Base-by-base conservation (phyloP, 495 filamentous ascomycete species). In the Cladorrhinum samala region DNA sequence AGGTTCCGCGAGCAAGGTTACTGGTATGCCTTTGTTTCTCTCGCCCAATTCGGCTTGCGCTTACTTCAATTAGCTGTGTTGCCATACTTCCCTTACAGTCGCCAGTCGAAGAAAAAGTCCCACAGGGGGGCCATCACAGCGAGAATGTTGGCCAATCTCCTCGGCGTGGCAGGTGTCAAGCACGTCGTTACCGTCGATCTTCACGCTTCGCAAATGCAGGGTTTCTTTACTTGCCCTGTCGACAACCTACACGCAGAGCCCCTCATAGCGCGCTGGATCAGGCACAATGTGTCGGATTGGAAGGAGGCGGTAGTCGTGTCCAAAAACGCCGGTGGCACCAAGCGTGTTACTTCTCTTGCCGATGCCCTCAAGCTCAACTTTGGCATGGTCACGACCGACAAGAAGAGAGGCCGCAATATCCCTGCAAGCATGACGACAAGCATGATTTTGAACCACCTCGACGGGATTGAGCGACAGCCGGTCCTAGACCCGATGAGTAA, bases 81-180 rank as follows among this genome's bases (percentile, higher is more conserved):
- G 73, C 93, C 93, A 59, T 98, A 98, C 74, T 98, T 97, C 66
- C 94, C 93, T 18, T 98, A 98, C 72, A 96, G 90, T 57, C 88
- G 94, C 46, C 93, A 98, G 72, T 96, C 91, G 41, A 98, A 98
- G 80, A 96, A 96, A 79, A 98, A 97, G 75, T 90, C 89, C 46
- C 93, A 97, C 63, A 81, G 93, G 56, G 93, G 94, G 25, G 90
- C 93, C 43, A 97, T 98, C 63, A 96, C 93, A 18, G 93, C 94
- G 21, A 83, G 92, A 56, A 94, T 98, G 90, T 76, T 98, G 46
- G 94, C 93, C 54, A 98, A 98, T 68, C 82, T 96, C 20, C 83
- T 98, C 44, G 79, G 86, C 37, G 84, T 98, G 47, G 94, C 93
- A 51, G 93, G 93, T 49, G 88, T 98, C 56, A 87, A 95, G 73